Percentiles rank a stretch among this genome's conserved stretches.
These are phyloP conservation scores for Venturiaceae sp. DNA, from an alignment of 2,329 filamentous ascomycete genomes.

Conservation along the genomic window DNA sequence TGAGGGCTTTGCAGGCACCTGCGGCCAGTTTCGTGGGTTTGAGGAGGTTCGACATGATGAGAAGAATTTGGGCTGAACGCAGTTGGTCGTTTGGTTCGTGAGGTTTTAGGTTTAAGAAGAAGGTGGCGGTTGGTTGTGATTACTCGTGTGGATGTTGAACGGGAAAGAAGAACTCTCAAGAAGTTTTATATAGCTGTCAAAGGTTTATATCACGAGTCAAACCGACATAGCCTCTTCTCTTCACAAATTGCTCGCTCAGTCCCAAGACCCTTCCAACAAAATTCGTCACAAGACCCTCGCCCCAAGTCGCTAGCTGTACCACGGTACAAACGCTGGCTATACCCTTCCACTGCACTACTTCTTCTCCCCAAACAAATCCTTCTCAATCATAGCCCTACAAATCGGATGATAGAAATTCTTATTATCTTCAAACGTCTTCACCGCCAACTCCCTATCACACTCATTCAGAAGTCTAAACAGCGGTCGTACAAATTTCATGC, in stretches of 20 bases:
- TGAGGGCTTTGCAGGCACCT: not conserved
- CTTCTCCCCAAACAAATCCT: constrained; percentile 53
- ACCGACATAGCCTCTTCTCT: no score
- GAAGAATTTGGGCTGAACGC: not conserved
- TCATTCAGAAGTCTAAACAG: constrained; percentile 68
- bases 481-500: constrained; percentile 96
- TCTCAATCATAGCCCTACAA: constrained; percentile 75
- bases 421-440: constrained; percentile 78
- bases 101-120: no score
- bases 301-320: no score
- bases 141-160: no score
- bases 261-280: no score
- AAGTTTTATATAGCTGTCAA: no score
- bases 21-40: not conserved
- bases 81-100: not conserved
- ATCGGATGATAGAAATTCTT: constrained; percentile 95
- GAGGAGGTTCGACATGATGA: not conserved
- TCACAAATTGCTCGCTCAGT: no score
- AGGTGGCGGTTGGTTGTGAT: no score
- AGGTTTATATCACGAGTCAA: no score
- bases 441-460: constrained; percentile 63
- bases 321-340: no score
- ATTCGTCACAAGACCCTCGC: not conserved
- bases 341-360: not conserved
- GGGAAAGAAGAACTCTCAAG: no score